These are phyloP conservation scores for Melaleuca alternifolia DNA, from an alignment of 345 rosid species.

Conservation along the genomic window DNA sequence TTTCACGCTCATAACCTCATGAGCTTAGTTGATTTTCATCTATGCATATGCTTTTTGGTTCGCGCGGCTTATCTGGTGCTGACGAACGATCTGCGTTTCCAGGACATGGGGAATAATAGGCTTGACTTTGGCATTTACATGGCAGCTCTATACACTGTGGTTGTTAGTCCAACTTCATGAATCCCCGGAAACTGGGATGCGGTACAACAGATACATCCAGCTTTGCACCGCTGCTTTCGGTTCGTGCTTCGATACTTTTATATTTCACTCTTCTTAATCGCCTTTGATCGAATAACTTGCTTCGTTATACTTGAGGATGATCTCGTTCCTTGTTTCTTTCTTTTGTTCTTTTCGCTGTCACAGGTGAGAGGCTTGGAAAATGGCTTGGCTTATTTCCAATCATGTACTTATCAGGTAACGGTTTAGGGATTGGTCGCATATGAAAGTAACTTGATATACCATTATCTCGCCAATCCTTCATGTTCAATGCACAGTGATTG, in stretches of 20 bases:
- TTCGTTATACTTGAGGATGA: neutral
- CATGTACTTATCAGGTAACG: conserved; percentile 15
- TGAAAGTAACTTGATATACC: neutral
- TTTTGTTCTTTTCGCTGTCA: neutral
- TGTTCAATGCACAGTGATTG: neutral
- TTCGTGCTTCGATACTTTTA: neutral
- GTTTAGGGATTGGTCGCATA: neutral
- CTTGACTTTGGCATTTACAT: conserved; percentile 47
- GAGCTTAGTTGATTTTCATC: neutral
- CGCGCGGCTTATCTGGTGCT: neutral
- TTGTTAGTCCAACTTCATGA: conserved; percentile 82
- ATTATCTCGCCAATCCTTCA: neutral
- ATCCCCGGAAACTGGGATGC: conserved; percentile 38
- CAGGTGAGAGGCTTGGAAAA: conserved; percentile 27
- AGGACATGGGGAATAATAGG: conserved; percentile 71
- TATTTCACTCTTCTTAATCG: neutral
- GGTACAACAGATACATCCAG: conserved; percentile 63
- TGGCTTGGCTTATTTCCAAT: conserved; percentile 23
- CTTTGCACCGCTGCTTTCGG: conserved; percentile 61
- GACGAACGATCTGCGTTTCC: neutral
- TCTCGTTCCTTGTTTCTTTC: neutral
- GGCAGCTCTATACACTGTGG: conserved; percentile 84
- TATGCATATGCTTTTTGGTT: neutral
- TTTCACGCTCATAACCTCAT: neutral
- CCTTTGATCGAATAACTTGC: neutral